These are phyloP conservation scores for Myrmaecium sp. DNA, from an alignment of 2,329 filamentous ascomycete species.

Conservation along the genomic window DNA sequence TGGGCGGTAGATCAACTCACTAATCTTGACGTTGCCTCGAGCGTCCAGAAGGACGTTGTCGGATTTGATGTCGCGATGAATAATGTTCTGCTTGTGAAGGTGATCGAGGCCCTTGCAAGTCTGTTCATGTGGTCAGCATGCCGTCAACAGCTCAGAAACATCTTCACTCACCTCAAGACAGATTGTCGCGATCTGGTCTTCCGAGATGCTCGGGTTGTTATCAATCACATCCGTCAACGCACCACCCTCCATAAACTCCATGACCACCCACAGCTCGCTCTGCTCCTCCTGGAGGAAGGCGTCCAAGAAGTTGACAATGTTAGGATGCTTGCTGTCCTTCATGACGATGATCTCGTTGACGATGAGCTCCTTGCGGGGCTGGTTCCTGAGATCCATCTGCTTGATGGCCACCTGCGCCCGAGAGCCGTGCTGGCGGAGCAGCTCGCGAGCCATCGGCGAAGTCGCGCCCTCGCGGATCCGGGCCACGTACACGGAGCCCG, in stretches of 20 bases:
- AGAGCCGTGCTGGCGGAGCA: slow-evolving; percentile 62
- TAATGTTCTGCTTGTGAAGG: slow-evolving; percentile 89
- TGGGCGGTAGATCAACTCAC: slow-evolving; percentile 37
- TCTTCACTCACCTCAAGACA: slow-evolving; percentile 63
- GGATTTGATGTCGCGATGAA: slow-evolving; percentile 98
- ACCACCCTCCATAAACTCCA: slow-evolving; percentile 99
- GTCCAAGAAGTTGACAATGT: slow-evolving; percentile 98
- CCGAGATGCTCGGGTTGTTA: slow-evolving; percentile 84
- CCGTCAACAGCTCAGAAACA: slow-evolving; percentile 9
- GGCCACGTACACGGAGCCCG: slow-evolving; percentile 93
- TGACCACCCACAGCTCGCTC: slow-evolving; percentile 95
- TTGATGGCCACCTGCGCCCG: slow-evolving; percentile 93
- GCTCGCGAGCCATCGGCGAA: slow-evolving; percentile 61
- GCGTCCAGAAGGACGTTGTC: slow-evolving; percentile 94
- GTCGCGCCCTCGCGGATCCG: slow-evolving; percentile 78
- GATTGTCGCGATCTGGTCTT: slow-evolving; percentile 95
- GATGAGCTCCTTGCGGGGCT: slow-evolving; percentile 93
- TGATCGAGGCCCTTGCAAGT: slow-evolving; percentile 92
- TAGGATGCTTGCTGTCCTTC: slow-evolving; percentile 96
- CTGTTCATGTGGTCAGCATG: slow-evolving; percentile 49
- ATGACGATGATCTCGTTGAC: slow-evolving; percentile 99
- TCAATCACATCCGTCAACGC: slow-evolving; percentile 97
- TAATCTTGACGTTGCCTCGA: slow-evolving; percentile 93
- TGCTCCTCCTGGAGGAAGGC: slow-evolving; percentile 92
- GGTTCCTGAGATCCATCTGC: slow-evolving; percentile 97